Evolutionary conservation across 805 yeast species (phyloP), one percentile per base, ranked within the genome.

Genomic region (Saturnispora hagleri): DNA sequence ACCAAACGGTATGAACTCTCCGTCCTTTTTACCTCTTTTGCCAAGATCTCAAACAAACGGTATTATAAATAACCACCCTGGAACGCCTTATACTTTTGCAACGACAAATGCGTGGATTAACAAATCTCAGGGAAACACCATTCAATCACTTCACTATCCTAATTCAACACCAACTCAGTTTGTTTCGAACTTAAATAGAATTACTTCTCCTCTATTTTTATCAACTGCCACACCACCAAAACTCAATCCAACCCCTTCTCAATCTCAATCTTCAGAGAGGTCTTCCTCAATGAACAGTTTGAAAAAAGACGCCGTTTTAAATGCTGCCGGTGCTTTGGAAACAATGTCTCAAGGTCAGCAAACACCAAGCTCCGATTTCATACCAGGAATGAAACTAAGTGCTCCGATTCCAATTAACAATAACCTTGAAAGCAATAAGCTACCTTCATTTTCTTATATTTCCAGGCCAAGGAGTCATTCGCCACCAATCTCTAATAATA

Each of bases 91-190:
- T 43, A 54, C 65, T 0, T 64, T 56, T 53, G 64, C 65, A 10
- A 53, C 64, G 6, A 61, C 64, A 18, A 56, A 59, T 48, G 59
- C 62, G 15, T 60, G 66, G 66, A 48, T 61, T 33, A 61, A 57
- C 42, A 64, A 63, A 51, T 53, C 57, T 13, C 67, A 63, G 51
- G 61, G 59, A 18, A 55, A 55, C 43, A 53, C 56, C 33, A 78
- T 76, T 18, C 82, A 79, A 61, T 81, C 82, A 20, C 65, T 79
- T 42, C 83, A 81, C 63, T 81, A 81, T 60, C 88, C 88, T 6
- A 71, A 80, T 4, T 80, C 85, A 0, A 81, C 86, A 2, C 88
- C 88, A 15, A 77, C 86, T 2, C 86, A 81, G 59, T 82, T 80
- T 71, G 86, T 84, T 31, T 80, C 84, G 0, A 82, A 82, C 43